Evolutionary conservation across 805 yeast species (phyloP), one percentile per base, ranked within the genome.

Genomic region (Kuraishia capsulata): DNA sequence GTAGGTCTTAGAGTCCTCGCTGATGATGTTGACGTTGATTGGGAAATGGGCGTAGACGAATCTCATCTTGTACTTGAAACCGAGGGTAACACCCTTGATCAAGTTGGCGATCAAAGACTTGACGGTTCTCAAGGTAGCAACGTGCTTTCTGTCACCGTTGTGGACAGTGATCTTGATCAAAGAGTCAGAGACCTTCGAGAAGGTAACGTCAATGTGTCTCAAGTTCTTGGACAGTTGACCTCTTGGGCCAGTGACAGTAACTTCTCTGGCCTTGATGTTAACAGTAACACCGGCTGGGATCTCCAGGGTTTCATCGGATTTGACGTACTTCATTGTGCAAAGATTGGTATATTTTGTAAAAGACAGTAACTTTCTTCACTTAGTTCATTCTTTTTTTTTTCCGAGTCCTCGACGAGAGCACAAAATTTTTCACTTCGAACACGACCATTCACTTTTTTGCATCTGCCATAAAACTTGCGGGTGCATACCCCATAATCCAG

Each of bases 11-110:
- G 84, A 86, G 42, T 90, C 90, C 59, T 76, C 73, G 52, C 83
- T 86, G 64, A 84, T 65, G 54, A 88, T 69, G 78, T 89, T 90
- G 56, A 92, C 96, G 74, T 92, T 92, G 74, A 94, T 92, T 69
- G 98, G 99, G 96, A 92, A 92, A 86, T 92, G 98, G 81, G 98
- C 99, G 67, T 90, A 94, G 51, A 92, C 98, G 71, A 87, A 89
- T 80, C 97, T 88, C 97, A 92, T 83, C 85, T 92, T 92, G 92
- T 92, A 92, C 75, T 85, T 81, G 95, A 73, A 90, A 72, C 97
- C 98, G 77, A 81, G 81, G 68, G 98, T 92, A 66, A 92, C 98
- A 84, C 99, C 99, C 54, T 84, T 85, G 73, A 92, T 69, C 80
- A 92, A 71, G 85, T 92, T 92, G 64, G 86, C 65, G 60, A 92